Percentiles rank a stretch among this genome's conserved stretches.
Evolutionary conservation across 495 filamentous ascomycete genomes (phyloP).

Genomic region (Rhizodiscina lignyota): DNA sequence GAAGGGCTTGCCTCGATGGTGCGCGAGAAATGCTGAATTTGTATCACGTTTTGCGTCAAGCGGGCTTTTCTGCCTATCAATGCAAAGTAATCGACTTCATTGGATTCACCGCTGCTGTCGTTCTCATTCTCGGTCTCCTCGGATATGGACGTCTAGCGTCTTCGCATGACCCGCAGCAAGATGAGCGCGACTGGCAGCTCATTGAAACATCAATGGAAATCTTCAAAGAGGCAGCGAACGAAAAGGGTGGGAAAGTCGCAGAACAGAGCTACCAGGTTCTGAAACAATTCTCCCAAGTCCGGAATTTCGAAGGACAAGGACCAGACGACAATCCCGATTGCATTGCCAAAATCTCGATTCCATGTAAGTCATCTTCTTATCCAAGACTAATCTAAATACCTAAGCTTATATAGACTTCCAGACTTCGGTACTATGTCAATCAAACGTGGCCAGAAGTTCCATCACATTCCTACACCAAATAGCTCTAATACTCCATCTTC

Average conservation of each 20-base stretch:
- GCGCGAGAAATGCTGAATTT: conserved; percentile 27
- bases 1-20: conserved; percentile 27
- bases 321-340: conserved; percentile 3
- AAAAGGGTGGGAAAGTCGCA: conserved; percentile 31
- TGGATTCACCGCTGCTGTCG: conserved; percentile 33
- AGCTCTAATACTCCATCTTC: no score
- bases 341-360: conserved; percentile 10
- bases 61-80: conserved; percentile 19
- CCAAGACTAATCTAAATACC: no score
- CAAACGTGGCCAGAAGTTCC: conserved; percentile 7
- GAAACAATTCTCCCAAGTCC: conserved; percentile 19
- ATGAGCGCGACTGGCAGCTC: conserved; percentile 28
- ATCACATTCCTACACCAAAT: conserved; percentile 1
- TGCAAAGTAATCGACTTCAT: conserved; percentile 40
- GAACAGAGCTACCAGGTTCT: conserved; percentile 29
- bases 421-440: conserved; percentile 16
- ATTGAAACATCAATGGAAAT: conserved; percentile 26
- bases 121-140: conserved; percentile 31
- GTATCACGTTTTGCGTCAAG: conserved; percentile 27
- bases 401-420: not conserved
- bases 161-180: conserved; percentile 17
- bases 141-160: conserved; percentile 17
- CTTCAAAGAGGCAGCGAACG: conserved; percentile 22
- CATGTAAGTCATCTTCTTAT: conserved; percentile 1
- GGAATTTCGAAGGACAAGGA: not conserved